These are phyloP conservation scores for Verticillium tricorpus DNA, from an alignment of 2,329 filamentous ascomycete species.

Conservation along the genomic window DNA sequence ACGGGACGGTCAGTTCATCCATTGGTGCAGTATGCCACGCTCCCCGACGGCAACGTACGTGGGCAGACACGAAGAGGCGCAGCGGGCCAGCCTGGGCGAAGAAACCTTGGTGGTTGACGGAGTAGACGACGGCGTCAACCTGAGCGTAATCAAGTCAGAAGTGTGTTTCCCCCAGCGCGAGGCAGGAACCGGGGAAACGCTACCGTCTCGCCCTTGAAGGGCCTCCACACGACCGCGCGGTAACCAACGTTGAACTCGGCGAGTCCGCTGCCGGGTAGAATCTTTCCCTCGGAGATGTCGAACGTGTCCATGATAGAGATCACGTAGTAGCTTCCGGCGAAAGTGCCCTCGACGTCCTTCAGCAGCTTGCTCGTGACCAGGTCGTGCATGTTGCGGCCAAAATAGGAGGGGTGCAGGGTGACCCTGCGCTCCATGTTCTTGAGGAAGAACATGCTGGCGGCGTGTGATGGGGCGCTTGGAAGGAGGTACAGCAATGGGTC, in stretches of 20 bases:
- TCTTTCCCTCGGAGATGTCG: conserved; percentile 88
- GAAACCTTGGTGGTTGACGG: conserved; percentile 88
- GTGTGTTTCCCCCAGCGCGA: conserved; percentile 9
- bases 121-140: conserved; percentile 92
- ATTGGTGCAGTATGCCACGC: neutral
- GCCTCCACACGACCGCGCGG: conserved; percentile 93
- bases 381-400: conserved; percentile 88
- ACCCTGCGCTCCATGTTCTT: conserved; percentile 94
- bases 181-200: conserved; percentile 14
- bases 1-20: conserved; percentile 18
- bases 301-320: conserved; percentile 97
- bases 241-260: conserved; percentile 95
- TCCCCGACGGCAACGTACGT: conserved; percentile 51
- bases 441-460: conserved; percentile 84
- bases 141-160: conserved; percentile 33
- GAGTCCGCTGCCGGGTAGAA: conserved; percentile 84
- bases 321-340: conserved; percentile 94
- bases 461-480: neutral
- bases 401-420: conserved; percentile 94
- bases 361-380: conserved; percentile 86
- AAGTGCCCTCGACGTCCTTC: conserved; percentile 91
- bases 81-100: conserved; percentile 80
- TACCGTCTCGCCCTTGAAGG: conserved; percentile 97
- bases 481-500: neutral
- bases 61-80: conserved; percentile 73